A percentile compares a stretch with the other conserved stretches of the same genome.
phyloP scores from a whole-genome alignment of 495 filamentous ascomycete genomes.

The Immersiella caudata region DNA sequence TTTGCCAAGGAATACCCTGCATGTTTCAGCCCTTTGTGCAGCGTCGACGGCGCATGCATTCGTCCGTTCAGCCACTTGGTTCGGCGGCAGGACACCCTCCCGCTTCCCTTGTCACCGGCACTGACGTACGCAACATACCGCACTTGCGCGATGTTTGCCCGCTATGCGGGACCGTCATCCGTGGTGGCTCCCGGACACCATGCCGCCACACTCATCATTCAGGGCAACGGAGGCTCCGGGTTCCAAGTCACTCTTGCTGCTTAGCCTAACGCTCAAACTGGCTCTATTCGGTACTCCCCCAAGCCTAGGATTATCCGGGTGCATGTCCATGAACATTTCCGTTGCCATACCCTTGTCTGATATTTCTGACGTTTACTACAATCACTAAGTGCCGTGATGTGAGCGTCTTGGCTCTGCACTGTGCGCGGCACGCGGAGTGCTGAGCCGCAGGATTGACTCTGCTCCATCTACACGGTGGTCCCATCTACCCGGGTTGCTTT shows the following conservation, averaged over 20 bases:
- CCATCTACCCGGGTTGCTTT: conserved; percentile 1
- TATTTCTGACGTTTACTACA: background rate
- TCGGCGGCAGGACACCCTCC: background rate
- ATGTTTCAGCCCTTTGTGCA: background rate
- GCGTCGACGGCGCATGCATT: background rate
- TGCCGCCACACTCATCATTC: background rate
- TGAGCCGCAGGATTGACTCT: background rate
- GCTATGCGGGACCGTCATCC: background rate
- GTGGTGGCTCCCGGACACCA: background rate
- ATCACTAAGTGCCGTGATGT: background rate
- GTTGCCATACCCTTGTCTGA: background rate
- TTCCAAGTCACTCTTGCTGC: background rate
- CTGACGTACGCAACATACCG: background rate
- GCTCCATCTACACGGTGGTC: background rate
- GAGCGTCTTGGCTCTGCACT: background rate
- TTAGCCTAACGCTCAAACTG: background rate
- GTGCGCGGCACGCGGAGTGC: background rate
- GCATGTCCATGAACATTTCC: background rate
- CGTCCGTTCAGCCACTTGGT: background rate
- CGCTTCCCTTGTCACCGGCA: background rate
- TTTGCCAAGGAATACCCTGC: background rate
- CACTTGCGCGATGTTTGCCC: conserved; percentile 1
- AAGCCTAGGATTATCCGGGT: background rate
- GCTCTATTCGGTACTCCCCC: background rate
- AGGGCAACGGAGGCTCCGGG: background rate